Conservation (phyloP, 179 eudicot species). For the Camellia oleifera region DNA sequence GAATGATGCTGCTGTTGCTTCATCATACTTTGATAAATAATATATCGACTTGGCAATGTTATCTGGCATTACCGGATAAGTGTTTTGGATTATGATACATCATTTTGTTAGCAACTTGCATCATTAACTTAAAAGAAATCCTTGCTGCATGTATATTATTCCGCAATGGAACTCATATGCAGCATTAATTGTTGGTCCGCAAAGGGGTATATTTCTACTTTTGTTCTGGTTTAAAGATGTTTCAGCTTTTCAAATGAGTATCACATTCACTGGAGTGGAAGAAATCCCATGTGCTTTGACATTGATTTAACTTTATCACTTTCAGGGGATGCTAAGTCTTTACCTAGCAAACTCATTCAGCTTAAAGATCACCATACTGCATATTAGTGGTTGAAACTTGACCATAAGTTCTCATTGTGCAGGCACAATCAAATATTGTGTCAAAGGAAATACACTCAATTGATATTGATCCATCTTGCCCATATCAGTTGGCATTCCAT, state of each 20-base stretch:
- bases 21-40: background rate
- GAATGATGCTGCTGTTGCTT: background rate
- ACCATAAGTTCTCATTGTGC: slow-evolving; percentile 22
- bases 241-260: background rate
- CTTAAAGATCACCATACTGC: background rate
- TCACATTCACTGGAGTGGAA: background rate
- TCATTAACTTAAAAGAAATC: background rate
- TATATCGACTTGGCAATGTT: background rate
- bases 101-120: background rate
- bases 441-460: slow-evolving; percentile 85
- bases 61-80: background rate
- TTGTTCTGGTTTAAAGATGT: background rate
- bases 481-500: slow-evolving; percentile 82
- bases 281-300: background rate
- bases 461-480: slow-evolving; percentile 66
- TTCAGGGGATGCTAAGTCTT: background rate
- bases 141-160: background rate
- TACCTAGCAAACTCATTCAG: background rate
- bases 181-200: background rate
- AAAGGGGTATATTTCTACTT: background rate
- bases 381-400: slow-evolving; percentile 9
- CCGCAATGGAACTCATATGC: background rate
- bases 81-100: background rate
- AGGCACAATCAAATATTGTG: slow-evolving; percentile 90
- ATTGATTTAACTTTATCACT: background rate